Percentiles rank a stretch among this genome's conserved stretches.
These are phyloP conservation scores for Selaginella tamariscina DNA, from an alignment of 75 land plant species.

Conservation along the genomic window DNA sequence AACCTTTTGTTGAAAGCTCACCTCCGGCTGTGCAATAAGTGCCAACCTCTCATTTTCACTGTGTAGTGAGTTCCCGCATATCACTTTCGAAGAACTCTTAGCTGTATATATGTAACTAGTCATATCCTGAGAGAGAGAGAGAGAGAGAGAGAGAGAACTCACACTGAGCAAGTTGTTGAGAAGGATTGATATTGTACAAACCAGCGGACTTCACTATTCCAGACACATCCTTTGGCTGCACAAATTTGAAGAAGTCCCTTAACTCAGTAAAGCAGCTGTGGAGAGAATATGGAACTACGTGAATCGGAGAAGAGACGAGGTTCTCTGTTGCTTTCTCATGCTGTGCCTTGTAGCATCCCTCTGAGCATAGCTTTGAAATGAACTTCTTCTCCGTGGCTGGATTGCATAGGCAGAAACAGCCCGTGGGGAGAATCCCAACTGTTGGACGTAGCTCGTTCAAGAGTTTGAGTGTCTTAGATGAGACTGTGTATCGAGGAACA, in stretches of 20 bases:
- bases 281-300: constrained; percentile 42
- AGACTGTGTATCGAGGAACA: constrained; percentile 56
- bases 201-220: constrained; percentile 41
- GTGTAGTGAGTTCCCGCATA: no score
- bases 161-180: constrained; percentile 2
- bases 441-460: constrained; percentile 48
- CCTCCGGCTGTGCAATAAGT: no score
- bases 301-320: constrained; percentile 10
- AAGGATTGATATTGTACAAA: constrained; percentile 30
- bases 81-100: no score
- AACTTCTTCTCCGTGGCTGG: constrained; percentile 5
- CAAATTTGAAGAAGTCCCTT: constrained; percentile 32
- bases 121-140: no score
- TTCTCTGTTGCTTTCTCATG: no score
- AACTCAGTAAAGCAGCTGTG: constrained; percentile 53
- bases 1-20: no score
- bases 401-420: constrained; percentile 34
- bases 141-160: no score
- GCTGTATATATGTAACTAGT: no score
- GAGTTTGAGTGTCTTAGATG: constrained; percentile 34
- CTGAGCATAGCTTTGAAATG: neutral
- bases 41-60: no score
- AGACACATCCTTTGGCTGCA: constrained; percentile 29
- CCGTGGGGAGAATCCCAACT: constrained; percentile 60
- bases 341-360: neutral